Base-by-base conservation (phyloP, 371 early-diverging fungal species). In the Mucor piriformis region DNA sequence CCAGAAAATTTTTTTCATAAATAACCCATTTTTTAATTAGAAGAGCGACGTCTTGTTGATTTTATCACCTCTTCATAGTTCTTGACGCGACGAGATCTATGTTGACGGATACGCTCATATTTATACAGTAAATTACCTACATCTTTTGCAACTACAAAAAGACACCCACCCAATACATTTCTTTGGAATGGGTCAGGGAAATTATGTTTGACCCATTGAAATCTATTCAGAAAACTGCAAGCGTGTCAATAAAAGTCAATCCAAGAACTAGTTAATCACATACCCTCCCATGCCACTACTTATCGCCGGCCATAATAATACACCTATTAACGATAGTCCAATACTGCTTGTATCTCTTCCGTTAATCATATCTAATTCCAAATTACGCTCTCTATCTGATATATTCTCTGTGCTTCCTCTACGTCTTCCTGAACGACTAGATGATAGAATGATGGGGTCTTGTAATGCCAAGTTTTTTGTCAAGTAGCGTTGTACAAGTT, bases 131-230 rank as follows among this genome's bases (percentile, higher is more conserved):
- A 53, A 57, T 63, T 71, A 21, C 68, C 68, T 42, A 79, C 48
- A 73, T 82, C 77, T 61, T 85, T 87, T 21, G 70, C 64, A 0
- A 87, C 70, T 1, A 87, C 75, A 70, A 85, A 85, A 8, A 87
- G 38, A 57, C 86, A 85, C 0, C 86, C 88, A 37, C 88, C 85
- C 3, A 84, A 48, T 5, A 84, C 51, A 58, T 80, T 84, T 24
- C 88, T 71, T 46, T 84, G 83, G 55, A 85, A 83, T 27, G 81
- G 76, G 16, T 83, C 81, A 0, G 84, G 84, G 53, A 87, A 74
- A 21, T 77, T 60, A 8, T 73, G 69, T 55, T 74, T 58, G 7
- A 85, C 60, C 56, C 73, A 76, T 29, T 78, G 62, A 43, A 81
- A 67, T 34, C 76, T 70, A 32, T 70, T 70, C 12, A 84, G 57